Conservation (phyloP, 1,284 basidiomycete species). For the Ceratobasidium sp. region DNA sequence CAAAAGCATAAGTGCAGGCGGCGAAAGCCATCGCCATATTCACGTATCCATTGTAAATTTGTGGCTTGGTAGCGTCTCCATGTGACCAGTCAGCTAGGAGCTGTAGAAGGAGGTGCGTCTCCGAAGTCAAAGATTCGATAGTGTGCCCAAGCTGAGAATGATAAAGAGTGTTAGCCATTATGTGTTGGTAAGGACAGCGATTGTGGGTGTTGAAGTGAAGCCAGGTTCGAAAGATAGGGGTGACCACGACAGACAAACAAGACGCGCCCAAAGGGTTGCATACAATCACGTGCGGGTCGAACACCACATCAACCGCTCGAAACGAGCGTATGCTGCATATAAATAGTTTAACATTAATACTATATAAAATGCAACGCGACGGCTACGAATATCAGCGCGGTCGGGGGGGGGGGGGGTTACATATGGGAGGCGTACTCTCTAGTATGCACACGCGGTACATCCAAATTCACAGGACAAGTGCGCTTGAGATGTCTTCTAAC, state of each 20-base stretch:
- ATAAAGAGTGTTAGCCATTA: constrained; percentile 12
- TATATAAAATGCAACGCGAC: no score
- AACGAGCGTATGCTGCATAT: no score
- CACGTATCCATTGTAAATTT: constrained; percentile 5
- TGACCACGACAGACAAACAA: not conserved
- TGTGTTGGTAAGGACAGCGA: not conserved
- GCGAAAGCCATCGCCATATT: constrained; percentile 1
- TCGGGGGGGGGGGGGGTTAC: no score
- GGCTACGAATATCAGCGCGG: no score
- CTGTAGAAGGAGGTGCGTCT: not conserved
- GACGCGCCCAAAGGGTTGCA: not conserved
- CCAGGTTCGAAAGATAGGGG: constrained; percentile 1
- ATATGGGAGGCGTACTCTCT: no score
- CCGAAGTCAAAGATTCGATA: constrained; percentile 4
- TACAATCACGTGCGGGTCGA: constrained; percentile 15
- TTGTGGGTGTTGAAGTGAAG: not conserved
- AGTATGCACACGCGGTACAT: not conserved
- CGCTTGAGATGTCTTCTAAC: no score
- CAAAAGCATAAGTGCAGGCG: constrained; percentile 1
- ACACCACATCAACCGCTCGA: no score
- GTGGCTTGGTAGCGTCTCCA: not conserved
- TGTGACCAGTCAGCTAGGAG: constrained; percentile 11
- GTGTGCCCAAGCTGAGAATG: not conserved
- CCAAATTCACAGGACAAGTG: constrained; percentile 3
- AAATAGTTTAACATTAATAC: no score